Percentiles rank a stretch among this genome's conserved stretches.
These are phyloP conservation scores for Exophiala sideris DNA, from an alignment of 2,329 filamentous ascomycete species.

Conservation along the genomic window DNA sequence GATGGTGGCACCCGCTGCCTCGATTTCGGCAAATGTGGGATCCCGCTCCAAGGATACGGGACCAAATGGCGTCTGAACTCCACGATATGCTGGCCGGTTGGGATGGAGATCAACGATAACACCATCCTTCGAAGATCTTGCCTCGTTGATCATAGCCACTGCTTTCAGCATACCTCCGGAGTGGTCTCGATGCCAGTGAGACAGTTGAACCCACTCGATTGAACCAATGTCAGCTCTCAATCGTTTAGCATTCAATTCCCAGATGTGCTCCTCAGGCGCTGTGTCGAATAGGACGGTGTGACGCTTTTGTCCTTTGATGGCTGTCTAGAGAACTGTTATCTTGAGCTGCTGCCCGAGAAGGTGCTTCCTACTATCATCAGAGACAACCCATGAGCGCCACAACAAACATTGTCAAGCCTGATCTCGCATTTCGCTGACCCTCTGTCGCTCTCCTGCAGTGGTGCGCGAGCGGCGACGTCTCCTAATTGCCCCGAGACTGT, in stretches of 20 bases:
- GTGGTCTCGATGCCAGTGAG: slow-evolving; percentile 57
- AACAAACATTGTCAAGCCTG: slow-evolving; percentile 51
- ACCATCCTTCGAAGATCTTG: slow-evolving; percentile 32
- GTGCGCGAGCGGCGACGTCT: slow-evolving; percentile 39
- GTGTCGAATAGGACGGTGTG: slow-evolving; percentile 54
- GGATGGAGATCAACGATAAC: slow-evolving; percentile 53
- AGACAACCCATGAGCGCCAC: slow-evolving; percentile 54
- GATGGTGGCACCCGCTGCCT: slow-evolving; percentile 41
- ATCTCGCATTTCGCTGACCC: slow-evolving; percentile 46
- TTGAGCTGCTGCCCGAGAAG: neutral
- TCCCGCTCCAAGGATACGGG: slow-evolving; percentile 53
- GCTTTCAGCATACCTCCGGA: slow-evolving; percentile 52
- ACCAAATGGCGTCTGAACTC: slow-evolving; percentile 41
- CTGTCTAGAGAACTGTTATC: slow-evolving; percentile 38
- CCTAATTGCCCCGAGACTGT: slow-evolving; percentile 43
- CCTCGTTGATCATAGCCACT: slow-evolving; percentile 47
- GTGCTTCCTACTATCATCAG: slow-evolving; percentile 44
- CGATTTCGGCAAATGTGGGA: slow-evolving; percentile 50
- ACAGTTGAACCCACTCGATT: slow-evolving; percentile 50
- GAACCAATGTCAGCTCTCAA: slow-evolving; percentile 41
- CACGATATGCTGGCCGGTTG: slow-evolving; percentile 50
- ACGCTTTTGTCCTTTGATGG: slow-evolving; percentile 41
- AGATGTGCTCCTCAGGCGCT: slow-evolving; percentile 52
- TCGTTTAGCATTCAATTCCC: slow-evolving; percentile 49
- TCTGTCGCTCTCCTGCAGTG: slow-evolving; percentile 35